Evolutionary conservation across 257 asterid species (phyloP), one percentile per base, ranked within the genome.

Genomic region (Salvia rosmarinus): DNA sequence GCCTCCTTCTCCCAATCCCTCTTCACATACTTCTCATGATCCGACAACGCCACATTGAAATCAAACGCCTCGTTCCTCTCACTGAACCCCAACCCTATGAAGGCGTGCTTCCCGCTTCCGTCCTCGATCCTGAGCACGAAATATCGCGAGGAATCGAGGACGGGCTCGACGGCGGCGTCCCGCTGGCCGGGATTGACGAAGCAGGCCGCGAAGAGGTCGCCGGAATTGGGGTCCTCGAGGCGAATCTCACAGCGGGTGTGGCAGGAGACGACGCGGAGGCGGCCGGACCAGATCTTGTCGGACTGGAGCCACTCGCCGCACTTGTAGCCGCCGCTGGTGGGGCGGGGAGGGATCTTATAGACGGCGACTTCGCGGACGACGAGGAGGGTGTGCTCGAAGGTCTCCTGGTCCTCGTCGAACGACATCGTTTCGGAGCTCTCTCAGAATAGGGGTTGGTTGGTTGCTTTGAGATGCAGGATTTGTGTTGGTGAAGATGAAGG

Each of bases 261-360:
- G 74, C 92, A 87, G 2, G 97, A 93, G 12, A 93, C 95, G 12
- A 93, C 96, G 19, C 98, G 88, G 44, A 94, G 87, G 6, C 98
- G 88, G 61, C 97, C 97, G 16, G 97, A 75, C 97, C 98, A 94
- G 92, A 94, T 94, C 95, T 89, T 94, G 73, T 94, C 97, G 72
- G 98, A 87, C 78, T 94, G 98, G 17, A 94, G 82, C 98, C 98
- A 94, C 81, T 94, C 98, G 25, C 96, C 98, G 82, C 97, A 93
- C 84, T 90, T 93, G 90, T 85, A 93, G n/a, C 98, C 98, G 73
- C 98, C 98, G 79, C 92, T 85, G 51, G 97, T 90, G 51, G 95
- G 71, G 6, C 98, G 96, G 10, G 98, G 98, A 7, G 97, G 97
- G 89, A 94, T 94, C 87, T 94, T 94, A 90, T 42, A 91, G 0